Base-by-base conservation (phyloP, 1,284 basidiomycete genomes). In the Moniliophthora roreri region DNA sequence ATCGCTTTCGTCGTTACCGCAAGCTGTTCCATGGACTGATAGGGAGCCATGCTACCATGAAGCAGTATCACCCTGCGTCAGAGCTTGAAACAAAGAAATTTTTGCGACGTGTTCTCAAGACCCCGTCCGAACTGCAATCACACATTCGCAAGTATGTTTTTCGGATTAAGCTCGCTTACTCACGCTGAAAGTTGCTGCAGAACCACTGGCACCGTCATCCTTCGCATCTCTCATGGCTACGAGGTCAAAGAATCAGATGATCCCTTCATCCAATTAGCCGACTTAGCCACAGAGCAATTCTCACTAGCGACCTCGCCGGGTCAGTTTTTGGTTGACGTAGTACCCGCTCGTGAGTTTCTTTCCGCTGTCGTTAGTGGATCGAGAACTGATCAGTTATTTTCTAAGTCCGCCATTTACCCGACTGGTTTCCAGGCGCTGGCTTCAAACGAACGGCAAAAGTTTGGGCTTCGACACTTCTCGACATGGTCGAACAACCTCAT, bases 201-300 rank as follows among this genome's bases (percentile, higher is more conserved):
- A 55, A 79, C 79, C 37, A 78, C 81, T 20, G 84, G 84, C 9
- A 72, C 82, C 6, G 76, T 84, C 46, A 79, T 84, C 28, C 66
- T 86, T 34, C 76, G 78, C 38, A 82, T 86, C 38, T 79, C 81
- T 1, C 78, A 87, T 60, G 85, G 84, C 4, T 85, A 87, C 61
- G 73, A 82, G 55, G 74, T 80, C 40, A 74, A 77, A 56, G 80
- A 83, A 56, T 62, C 69, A 28, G 66, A 78, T 23, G 85, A 87
- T 57, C 82, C 81, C 1, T 77, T 85, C 52, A 72, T 87, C 8
- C 69, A 75, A 51, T 74, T 86, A 16, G 84, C 80, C 6, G 78
- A 84, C 52, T 66, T 64, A 48, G 82, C 81, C 1, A 79, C 80
- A 0, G 74, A 79, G 45, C 79, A 84, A 59, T 86, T 87, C 58